Conservation (phyloP, 1,284 basidiomycete species). For the Golubevia pallescens region DNA sequence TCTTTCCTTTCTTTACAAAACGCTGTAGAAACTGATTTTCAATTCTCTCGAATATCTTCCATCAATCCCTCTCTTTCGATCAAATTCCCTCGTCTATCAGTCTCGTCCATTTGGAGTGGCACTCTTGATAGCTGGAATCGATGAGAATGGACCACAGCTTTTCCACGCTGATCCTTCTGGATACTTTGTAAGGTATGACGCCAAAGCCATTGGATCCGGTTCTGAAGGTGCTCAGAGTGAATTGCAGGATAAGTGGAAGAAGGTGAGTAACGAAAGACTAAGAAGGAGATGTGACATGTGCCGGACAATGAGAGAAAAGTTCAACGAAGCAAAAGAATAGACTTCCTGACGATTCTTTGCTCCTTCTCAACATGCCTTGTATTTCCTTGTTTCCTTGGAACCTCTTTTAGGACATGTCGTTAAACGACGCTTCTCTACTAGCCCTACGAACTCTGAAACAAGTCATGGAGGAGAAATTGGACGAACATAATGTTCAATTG, state of each 20-base stretch:
- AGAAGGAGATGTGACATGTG: too few relatives aligned
- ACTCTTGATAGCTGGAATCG: constrained; percentile 91
- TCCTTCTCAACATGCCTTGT: too few relatives aligned
- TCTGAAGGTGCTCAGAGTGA: constrained; percentile 97
- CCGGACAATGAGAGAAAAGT: too few relatives aligned
- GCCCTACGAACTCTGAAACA: constrained; percentile 92
- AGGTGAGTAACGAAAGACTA: too few relatives aligned
- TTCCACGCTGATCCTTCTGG: constrained; percentile 97
- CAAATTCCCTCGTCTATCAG: constrained; percentile 63
- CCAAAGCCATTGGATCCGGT: constrained; percentile 97
- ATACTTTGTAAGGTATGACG: constrained; percentile 94
- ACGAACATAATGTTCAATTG: constrained; percentile 96
- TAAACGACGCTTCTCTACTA: constrained; percentile 84
- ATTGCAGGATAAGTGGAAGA: constrained; percentile 96
- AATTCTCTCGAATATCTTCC: too few relatives aligned
- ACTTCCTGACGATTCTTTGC: too few relatives aligned
- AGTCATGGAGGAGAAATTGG: constrained; percentile 99
- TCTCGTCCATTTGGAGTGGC: constrained; percentile 98
- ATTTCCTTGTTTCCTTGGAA: not conserved
- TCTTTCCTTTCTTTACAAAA: too few relatives aligned
- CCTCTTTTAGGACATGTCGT: constrained; percentile 80
- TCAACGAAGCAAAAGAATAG: too few relatives aligned
- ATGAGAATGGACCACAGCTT: constrained; percentile 93
- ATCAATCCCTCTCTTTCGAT: too few relatives aligned
- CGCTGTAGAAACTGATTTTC: too few relatives aligned